Conservation (phyloP, 352 stramenopile species). For the Globisporangium abappressorium region DNA sequence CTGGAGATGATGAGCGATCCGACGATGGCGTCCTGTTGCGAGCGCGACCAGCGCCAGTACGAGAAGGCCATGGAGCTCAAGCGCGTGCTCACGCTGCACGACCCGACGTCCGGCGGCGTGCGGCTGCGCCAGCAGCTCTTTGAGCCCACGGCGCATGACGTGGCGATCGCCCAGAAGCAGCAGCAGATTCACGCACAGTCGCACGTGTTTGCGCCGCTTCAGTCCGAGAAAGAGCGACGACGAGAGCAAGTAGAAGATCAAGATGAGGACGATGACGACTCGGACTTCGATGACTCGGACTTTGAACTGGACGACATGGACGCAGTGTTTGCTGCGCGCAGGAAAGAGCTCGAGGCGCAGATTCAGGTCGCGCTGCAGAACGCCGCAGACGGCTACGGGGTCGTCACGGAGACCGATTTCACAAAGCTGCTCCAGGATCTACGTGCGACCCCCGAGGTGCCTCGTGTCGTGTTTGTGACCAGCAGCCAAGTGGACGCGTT, state of each 20-base stretch:
- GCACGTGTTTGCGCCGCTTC: not conserved
- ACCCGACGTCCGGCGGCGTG: not conserved
- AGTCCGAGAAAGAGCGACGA: not conserved
- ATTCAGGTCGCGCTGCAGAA: not conserved
- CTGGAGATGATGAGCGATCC: not conserved
- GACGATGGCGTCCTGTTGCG: not conserved
- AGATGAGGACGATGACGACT: not conserved
- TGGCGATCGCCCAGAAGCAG: not conserved
- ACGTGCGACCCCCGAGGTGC: not conserved
- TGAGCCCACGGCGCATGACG: not conserved
- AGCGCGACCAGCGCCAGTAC: not conserved
- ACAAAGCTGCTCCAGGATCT: not conserved
- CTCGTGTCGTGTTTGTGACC: not conserved
- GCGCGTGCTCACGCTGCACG: not conserved
- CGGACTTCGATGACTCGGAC: not conserved
- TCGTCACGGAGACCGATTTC: not conserved
- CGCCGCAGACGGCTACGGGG: not conserved
- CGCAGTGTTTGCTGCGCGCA: not conserved
- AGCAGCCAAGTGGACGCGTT: not conserved
- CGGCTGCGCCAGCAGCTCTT: not conserved
- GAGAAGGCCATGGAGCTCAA: constrained; percentile 1
- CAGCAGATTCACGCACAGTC: not conserved
- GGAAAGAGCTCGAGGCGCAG: not conserved
- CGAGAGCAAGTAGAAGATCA: not conserved
- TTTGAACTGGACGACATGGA: not conserved